A percentile compares a stretch with the other conserved stretches of the same genome.
These are phyloP conservation scores for Termitomyces bulborhizus DNA, from an alignment of 768 basidiomycete species.

Conservation along the genomic window DNA sequence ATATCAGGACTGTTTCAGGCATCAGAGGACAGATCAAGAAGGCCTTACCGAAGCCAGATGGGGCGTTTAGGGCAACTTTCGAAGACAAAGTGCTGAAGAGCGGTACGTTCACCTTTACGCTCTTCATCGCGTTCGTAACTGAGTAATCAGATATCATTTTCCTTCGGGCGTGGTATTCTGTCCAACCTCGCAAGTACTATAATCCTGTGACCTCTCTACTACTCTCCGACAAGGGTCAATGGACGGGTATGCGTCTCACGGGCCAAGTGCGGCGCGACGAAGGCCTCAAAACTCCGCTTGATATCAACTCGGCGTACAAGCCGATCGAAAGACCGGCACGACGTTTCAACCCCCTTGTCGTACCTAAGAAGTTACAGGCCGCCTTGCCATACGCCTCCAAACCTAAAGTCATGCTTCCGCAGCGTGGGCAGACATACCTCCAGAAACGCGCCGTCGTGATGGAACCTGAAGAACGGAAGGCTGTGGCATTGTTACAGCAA, in stretches of 20 bases:
- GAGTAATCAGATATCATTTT: constrained; percentile 76
- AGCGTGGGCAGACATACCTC: constrained; percentile 75
- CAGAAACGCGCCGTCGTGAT: constrained; percentile 93
- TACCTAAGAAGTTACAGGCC: constrained; percentile 88
- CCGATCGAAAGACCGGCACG: constrained; percentile 71
- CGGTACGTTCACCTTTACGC: constrained; percentile 46
- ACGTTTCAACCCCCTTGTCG: constrained; percentile 85
- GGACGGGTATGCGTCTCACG: constrained; percentile 95
- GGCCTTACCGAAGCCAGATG: constrained; percentile 90
- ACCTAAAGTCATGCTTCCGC: constrained; percentile 75
- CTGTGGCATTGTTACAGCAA: constrained; percentile 87
- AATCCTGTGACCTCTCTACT: constrained; percentile 93
- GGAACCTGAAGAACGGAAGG: constrained; percentile 93
- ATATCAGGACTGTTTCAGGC: constrained; percentile 90
- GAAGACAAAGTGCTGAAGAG: constrained; percentile 97
- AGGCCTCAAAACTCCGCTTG: constrained; percentile 72
- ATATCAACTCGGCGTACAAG: constrained; percentile 87
- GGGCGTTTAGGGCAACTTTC: constrained; percentile 93
- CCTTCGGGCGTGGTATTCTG: constrained; percentile 93
- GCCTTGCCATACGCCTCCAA: constrained; percentile 90
- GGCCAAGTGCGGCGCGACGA: constrained; percentile 88
- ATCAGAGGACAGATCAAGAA: constrained; percentile 97
- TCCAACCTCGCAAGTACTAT: constrained; percentile 93
- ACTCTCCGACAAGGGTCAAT: constrained; percentile 71
- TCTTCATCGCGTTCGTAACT: background rate